Conservation (phyloP, 2,329 filamentous ascomycete genomes). For the Graphilbum sp. region DNA sequence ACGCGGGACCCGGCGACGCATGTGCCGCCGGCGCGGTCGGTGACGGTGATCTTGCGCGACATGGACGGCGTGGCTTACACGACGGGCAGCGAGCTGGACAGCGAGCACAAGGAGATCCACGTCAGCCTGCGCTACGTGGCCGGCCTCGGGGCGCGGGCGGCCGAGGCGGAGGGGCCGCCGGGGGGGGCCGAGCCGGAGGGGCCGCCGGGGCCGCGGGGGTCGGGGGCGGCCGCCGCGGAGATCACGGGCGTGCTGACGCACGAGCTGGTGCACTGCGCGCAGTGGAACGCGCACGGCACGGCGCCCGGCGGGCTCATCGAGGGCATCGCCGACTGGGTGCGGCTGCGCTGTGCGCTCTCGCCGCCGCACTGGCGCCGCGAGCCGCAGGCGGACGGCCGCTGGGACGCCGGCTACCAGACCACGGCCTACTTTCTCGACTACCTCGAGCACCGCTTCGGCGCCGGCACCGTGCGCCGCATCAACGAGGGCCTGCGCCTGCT, state of each 20-base stretch:
- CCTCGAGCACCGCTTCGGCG: constrained; percentile 51
- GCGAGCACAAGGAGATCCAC: constrained; percentile 87
- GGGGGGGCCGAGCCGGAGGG: too few relatives aligned
- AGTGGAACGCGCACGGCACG: constrained; percentile 49
- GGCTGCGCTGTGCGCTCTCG: constrained; percentile 52
- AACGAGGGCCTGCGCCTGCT: constrained; percentile 51
- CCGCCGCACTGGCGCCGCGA: constrained; percentile 72
- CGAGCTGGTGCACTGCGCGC: constrained; percentile 90
- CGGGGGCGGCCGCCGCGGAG: constrained; percentile 30
- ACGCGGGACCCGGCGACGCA: constrained; percentile 23
- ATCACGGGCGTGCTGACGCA: constrained; percentile 74
- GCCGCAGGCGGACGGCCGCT: constrained; percentile 30
- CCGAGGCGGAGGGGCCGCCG: constrained; percentile 14
- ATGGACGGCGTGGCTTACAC: constrained; percentile 87
- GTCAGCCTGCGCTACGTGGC: constrained; percentile 63
- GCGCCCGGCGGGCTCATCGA: constrained; percentile 70
- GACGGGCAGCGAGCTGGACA: constrained; percentile 59
- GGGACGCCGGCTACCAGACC: constrained; percentile 80
- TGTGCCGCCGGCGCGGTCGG: constrained; percentile 55
- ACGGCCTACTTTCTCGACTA: constrained; percentile 87
- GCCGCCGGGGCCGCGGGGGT: too few relatives aligned
- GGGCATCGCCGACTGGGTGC: constrained; percentile 85
- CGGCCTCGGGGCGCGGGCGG: constrained; percentile 20
- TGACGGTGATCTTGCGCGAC: constrained; percentile 65
- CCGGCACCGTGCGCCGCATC: constrained; percentile 41